Conservation (phyloP, 768 basidiomycete genomes). For the Inosperma sp. region DNA sequence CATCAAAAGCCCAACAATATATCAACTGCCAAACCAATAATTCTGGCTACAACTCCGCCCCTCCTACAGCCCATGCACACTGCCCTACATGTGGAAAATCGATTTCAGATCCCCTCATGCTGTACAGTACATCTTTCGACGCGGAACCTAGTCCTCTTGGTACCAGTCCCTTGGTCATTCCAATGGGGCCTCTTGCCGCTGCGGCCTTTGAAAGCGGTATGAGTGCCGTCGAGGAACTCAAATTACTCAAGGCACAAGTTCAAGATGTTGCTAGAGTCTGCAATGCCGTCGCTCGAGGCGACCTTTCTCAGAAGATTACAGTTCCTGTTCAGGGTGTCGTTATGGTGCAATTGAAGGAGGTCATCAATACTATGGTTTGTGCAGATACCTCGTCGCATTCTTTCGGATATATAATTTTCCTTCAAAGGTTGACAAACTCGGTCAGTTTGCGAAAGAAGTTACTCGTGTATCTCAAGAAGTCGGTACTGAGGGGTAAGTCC, state of each 20-base stretch:
- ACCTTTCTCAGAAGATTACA: constrained; percentile 73
- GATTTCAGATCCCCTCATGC: constrained; percentile 41
- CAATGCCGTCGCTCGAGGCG: constrained; percentile 73
- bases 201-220: constrained; percentile 62
- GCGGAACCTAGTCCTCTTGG: constrained; percentile 45
- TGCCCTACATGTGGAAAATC: constrained; percentile 56
- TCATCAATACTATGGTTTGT: constrained; percentile 60
- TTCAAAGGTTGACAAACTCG: constrained; percentile 48
- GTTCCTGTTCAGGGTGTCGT: constrained; percentile 74
- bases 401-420: not conserved
- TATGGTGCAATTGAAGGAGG: constrained; percentile 78
- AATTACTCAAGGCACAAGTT: constrained; percentile 77
- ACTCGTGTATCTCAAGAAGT: constrained; percentile 84
- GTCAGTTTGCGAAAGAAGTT: constrained; percentile 88
- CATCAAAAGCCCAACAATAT: constrained; percentile 8
- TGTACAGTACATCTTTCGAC: constrained; percentile 30
- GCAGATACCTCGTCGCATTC: constrained; percentile 21
- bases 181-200: constrained; percentile 53
- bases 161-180: constrained; percentile 49
- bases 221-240: constrained; percentile 74
- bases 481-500: constrained; percentile 64
- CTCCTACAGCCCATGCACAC: constrained; percentile 40
- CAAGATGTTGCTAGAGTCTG: constrained; percentile 78
- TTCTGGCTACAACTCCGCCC: constrained; percentile 35
- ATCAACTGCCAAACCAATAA: constrained; percentile 11